Evolutionary conservation across 78 protist species (phyloP).

Genomic region (slime mould (Dictyostelium discoideum)): dicty_2.7 NC_007091.3:334501-335000

Average conservation of each 20-base stretch:
- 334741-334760: not conserved
- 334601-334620: conserved; percentile 71
- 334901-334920: too few relatives aligned
- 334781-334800: not conserved
- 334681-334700: conserved; percentile 14
- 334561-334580: conserved; percentile 82
- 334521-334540: conserved; percentile 73
- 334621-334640: conserved; percentile 66
- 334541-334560: conserved; percentile 84
- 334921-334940: not conserved
- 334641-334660: conserved; percentile 28
- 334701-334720: conserved; percentile 30
- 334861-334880: too few relatives aligned
- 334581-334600: conserved; percentile 80
- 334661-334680: conserved; percentile 42
- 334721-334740: conserved; percentile 3
- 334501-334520: conserved; percentile 83
- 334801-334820: not conserved
- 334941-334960: not conserved
- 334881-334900: too few relatives aligned
- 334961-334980: conserved; percentile 8
- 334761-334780: not conserved
- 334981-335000: not conserved
- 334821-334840: not conserved
- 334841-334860: not conserved